Conservation (phyloP, 345 rosid genomes). For the Lepidium sativum region DNA sequence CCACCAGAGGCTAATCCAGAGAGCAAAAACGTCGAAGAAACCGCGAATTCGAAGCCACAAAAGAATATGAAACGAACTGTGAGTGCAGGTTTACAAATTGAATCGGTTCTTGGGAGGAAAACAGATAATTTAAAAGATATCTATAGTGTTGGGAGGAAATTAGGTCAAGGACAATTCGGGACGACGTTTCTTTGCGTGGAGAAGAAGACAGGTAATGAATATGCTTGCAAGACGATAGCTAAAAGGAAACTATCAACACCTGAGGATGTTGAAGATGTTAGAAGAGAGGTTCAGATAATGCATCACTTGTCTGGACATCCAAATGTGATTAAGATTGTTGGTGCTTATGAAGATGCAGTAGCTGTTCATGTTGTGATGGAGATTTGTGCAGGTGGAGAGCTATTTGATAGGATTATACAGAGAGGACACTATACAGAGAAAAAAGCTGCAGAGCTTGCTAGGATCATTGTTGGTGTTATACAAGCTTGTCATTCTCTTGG, state of each 20-base stretch:
- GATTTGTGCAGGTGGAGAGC: slow-evolving; percentile 89
- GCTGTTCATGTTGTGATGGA: slow-evolving; percentile 92
- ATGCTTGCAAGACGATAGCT: slow-evolving; percentile 78
- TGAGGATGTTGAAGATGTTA: slow-evolving; percentile 85
- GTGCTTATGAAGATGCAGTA: slow-evolving; percentile 85
- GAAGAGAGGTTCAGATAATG: slow-evolving; percentile 97
- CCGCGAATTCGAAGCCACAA: slow-evolving; percentile 22
- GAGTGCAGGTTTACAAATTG: slow-evolving; percentile 55
- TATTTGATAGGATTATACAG: slow-evolving; percentile 86
- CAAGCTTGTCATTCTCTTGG: slow-evolving; percentile 94
- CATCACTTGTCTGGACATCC: slow-evolving; percentile 90
- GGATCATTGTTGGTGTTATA: slow-evolving; percentile 70
- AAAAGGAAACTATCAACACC: slow-evolving; percentile 62
- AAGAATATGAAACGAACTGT: slow-evolving; percentile 55
- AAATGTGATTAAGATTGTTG: slow-evolving; percentile 71
- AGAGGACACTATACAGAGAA: slow-evolving; percentile 81
- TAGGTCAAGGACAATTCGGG: slow-evolving; percentile 97
- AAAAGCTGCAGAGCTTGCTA: slow-evolving; percentile 82
- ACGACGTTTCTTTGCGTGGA: slow-evolving; percentile 77
- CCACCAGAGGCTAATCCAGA: slow-evolving; percentile 19
- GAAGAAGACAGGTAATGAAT: slow-evolving; percentile 55
- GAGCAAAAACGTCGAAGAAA: slow-evolving; percentile 12
- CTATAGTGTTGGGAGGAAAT: slow-evolving; percentile 72
- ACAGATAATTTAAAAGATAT: slow-evolving; percentile 74
- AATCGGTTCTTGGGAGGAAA: slow-evolving; percentile 69